phyloP scores from a whole-genome alignment of 2,329 filamentous ascomycete species.

The Ophiostoma ips region DNA sequence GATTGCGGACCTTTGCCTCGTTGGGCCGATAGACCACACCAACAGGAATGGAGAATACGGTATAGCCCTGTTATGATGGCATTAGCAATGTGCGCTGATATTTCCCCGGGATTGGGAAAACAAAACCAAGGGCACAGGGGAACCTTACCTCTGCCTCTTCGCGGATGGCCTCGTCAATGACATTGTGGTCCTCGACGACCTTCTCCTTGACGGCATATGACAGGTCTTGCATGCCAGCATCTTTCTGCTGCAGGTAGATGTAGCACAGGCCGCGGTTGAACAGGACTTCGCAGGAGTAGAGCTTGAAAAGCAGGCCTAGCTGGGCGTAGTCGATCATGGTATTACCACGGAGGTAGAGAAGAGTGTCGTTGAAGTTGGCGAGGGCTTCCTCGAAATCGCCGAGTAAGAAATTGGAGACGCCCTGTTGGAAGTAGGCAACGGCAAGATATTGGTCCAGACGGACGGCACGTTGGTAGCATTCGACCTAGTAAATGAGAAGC shows the following conservation, averaged over 20 bases:
- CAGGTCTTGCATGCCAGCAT: slow-evolving; percentile 81
- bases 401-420: slow-evolving; percentile 92
- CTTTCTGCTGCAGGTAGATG: slow-evolving; percentile 87
- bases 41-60: slow-evolving; percentile 94
- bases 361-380: slow-evolving; percentile 96
- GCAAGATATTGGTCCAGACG: slow-evolving; percentile 88
- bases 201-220: slow-evolving; percentile 89
- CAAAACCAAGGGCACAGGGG: background rate
- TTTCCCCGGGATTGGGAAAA: background rate
- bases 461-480: slow-evolving; percentile 87
- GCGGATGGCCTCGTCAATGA: slow-evolving; percentile 91
- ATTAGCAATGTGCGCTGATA: background rate
- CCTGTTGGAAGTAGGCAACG: slow-evolving; percentile 96
- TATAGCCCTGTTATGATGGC: slow-evolving; percentile 57
- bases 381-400: slow-evolving; percentile 95
- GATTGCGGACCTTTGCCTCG: slow-evolving; percentile 93
- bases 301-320: slow-evolving; percentile 83
- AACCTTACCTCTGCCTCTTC: slow-evolving; percentile 73
- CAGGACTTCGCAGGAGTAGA: slow-evolving; percentile 93
- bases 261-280: slow-evolving; percentile 97
- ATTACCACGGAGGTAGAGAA: slow-evolving; percentile 88
- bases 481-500: slow-evolving; percentile 49
- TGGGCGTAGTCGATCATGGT: slow-evolving; percentile 97
- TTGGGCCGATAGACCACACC: slow-evolving; percentile 92
- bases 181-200: slow-evolving; percentile 88